A percentile compares a stretch with the other conserved stretches of the same genome.
Evolutionary conservation across 208 protist species (phyloP).

Genomic region (Sergeia podlipaevii): DNA sequence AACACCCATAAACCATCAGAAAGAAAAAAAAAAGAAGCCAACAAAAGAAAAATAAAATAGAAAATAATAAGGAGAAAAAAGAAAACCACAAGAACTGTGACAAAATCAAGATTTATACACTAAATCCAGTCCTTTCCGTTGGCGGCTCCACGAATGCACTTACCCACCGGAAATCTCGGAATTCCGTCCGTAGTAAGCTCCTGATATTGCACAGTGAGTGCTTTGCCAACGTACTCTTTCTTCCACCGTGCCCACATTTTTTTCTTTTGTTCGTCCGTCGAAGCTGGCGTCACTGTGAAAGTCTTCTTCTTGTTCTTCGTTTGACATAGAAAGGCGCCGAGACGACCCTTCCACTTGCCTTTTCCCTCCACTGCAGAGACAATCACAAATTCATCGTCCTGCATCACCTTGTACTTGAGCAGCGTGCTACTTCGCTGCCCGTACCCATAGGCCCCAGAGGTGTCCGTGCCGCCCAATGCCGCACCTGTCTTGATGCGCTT

Average conservation of each 20-base stretch:
- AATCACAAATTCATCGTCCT: constrained; percentile 87
- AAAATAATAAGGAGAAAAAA: neutral
- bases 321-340: constrained; percentile 81
- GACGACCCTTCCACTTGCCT: constrained; percentile 76
- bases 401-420: constrained; percentile 91
- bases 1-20: neutral
- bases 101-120: too few species aligned
- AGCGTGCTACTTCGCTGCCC: constrained; percentile 72
- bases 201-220: constrained; percentile 87
- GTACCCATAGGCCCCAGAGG: constrained; percentile 61
- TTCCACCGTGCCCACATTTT: constrained; percentile 66
- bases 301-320: constrained; percentile 35
- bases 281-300: constrained; percentile 81
- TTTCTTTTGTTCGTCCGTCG: constrained; percentile 56
- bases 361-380: constrained; percentile 73
- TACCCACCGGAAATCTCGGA: constrained; percentile 84
- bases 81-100: too few species aligned
- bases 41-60: constrained; percentile 2
- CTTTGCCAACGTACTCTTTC: constrained; percentile 68
- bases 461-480: neutral
- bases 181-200: constrained; percentile 76
- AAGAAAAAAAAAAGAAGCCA: constrained; percentile 9
- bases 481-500: neutral
- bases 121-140: constrained; percentile 79
- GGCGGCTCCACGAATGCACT: constrained; percentile 64